Percentiles rank a stretch among this genome's conserved stretches.
These are phyloP conservation scores for Neurospora sp. DNA, from an alignment of 495 filamentous ascomycete genomes.

Conservation along the genomic window DNA sequence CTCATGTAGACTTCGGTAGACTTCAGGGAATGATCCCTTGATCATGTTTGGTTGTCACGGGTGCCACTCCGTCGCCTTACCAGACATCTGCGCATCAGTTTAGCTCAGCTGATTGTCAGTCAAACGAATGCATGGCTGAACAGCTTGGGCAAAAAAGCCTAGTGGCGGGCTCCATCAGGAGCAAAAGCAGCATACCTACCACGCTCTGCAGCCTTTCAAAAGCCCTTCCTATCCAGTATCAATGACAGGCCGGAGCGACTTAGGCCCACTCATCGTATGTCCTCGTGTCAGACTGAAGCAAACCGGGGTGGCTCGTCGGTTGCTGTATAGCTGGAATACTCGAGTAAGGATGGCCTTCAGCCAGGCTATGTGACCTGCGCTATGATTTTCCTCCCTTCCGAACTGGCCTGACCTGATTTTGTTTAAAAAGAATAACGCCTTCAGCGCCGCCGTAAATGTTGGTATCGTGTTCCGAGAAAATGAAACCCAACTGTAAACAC, in stretches of 20 bases:
- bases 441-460: constrained; percentile 5
- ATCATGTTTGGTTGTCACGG: background rate
- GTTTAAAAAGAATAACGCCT: constrained; percentile 1
- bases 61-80: background rate
- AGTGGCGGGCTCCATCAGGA: background rate
- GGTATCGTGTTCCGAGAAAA: background rate
- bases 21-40: background rate
- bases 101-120: background rate
- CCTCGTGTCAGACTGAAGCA: background rate
- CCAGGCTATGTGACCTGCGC: background rate
- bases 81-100: background rate
- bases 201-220: background rate
- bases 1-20: background rate
- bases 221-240: background rate
- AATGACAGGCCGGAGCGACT: background rate
- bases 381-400: background rate
- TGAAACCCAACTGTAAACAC: background rate
- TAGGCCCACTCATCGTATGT: background rate
- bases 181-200: background rate
- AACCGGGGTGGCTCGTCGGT: background rate
- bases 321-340: background rate
- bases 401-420: background rate
- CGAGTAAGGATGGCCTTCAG: background rate
- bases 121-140: background rate
- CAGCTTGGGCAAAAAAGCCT: background rate